phyloP scores from a whole-genome alignment of 169 alveolate species.

The Eimeria sp. region DNA sequence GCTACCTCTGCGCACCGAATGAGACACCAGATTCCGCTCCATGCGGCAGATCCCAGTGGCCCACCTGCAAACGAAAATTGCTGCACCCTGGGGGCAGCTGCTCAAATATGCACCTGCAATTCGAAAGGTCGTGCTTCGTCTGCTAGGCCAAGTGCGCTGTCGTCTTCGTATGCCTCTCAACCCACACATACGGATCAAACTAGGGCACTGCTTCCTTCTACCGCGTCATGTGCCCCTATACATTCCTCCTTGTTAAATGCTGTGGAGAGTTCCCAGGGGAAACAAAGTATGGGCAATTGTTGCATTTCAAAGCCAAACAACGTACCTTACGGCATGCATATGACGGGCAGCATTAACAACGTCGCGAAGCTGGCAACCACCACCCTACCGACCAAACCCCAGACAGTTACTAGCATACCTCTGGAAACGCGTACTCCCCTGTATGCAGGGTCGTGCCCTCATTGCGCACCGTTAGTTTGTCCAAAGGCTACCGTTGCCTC shows the following conservation, averaged over 20 bases:
- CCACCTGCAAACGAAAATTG: neutral
- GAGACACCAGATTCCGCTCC: neutral
- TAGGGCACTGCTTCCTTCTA: neutral
- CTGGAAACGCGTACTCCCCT: neutral
- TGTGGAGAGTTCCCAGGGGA: conserved; percentile 21
- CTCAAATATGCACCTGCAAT: conserved; percentile 14
- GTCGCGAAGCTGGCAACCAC: neutral
- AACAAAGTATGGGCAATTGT: neutral
- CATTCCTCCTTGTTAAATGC: neutral
- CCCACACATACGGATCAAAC: neutral
- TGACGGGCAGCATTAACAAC: neutral
- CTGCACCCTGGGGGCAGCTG: neutral
- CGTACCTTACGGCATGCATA: neutral
- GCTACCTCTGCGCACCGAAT: neutral
- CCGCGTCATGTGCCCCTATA: neutral
- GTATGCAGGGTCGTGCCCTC: conserved; percentile 10
- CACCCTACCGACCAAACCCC: neutral
- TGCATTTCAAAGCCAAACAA: neutral
- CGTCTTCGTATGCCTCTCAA: neutral
- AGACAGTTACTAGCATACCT: neutral
- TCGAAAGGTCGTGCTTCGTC: conserved; percentile 17
- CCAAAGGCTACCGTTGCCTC: neutral
- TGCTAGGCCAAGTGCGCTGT: conserved; percentile 3
- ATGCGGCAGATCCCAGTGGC: neutral
- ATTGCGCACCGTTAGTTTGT: neutral